A percentile compares a stretch with the other conserved stretches of the same genome.
phyloP scores from a whole-genome alignment of 2,329 filamentous ascomycete genomes.

The Leptosphaerulina australis region DNA sequence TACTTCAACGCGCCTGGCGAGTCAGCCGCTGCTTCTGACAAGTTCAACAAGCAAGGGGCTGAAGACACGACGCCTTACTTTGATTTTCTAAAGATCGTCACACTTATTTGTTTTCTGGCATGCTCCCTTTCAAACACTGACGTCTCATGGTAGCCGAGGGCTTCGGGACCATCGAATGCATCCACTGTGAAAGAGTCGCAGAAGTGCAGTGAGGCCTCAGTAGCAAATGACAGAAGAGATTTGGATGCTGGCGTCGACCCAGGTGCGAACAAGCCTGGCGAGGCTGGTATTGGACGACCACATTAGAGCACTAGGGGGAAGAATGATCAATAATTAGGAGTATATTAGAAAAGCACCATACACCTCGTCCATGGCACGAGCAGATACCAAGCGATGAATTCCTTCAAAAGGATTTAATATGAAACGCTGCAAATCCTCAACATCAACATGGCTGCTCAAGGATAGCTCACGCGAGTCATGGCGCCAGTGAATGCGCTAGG shows the following conservation, averaged over 20 bases:
- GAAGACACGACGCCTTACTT: constrained; percentile 16
- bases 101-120: neutral
- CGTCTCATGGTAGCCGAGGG: constrained; percentile 18
- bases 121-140: neutral
- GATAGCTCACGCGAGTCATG: constrained; percentile 21
- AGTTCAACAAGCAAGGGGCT: constrained; percentile 26
- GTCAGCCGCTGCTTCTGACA: constrained; percentile 26
- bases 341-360: neutral
- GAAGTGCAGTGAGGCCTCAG: constrained; percentile 22
- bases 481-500: constrained; percentile 9
- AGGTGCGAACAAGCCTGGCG: constrained; percentile 24
- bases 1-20: constrained; percentile 29
- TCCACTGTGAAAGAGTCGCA: constrained; percentile 22
- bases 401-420: neutral
- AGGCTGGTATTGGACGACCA: constrained; percentile 26
- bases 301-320: constrained; percentile 21
- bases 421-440: neutral
- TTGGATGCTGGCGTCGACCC: constrained; percentile 27
- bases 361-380: neutral
- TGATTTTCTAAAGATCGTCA: no score
- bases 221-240: constrained; percentile 26
- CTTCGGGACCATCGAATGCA: constrained; percentile 26
- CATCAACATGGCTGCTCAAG: no score
- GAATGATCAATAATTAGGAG: neutral
- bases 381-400: constrained; percentile 4